Evolutionary conservation across 192 early-diverging fungal species (phyloP), one percentile per base, ranked within the genome.

Genomic region (Dispira parvispora): DNA sequence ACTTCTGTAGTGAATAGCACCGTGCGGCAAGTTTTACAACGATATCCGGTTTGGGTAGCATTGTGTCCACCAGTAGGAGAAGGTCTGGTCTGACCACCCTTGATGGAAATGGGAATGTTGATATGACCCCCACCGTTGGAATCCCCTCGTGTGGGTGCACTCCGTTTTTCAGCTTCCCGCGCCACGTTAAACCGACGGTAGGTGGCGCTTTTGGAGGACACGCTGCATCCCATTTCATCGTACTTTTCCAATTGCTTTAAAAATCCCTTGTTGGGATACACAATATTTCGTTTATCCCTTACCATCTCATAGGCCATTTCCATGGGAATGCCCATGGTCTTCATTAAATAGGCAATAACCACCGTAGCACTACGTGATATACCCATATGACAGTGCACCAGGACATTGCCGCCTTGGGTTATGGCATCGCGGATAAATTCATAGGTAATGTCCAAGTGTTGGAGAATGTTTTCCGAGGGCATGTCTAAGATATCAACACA

Each of bases 121-220:
- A 43, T 20, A 20, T 42, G 20, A 32, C 55, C 57, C 46, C 38
- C 21, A 44, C 54, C 43, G 42, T 45, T 11, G 70, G 28, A 52
- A 50, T 68, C 50, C 64, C 53, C 65, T 63, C 1, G 71, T 64
- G 6, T 74, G 49, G 23, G 1, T 18, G 49, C 16, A 55, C 25
- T 3, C 12, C 53, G 16, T 10, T 80, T 73, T 52, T 81, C 80
- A 12, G 84, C 82, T 65, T 78, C 83, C 38, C 68, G 73, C 18
- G 77, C 74, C 21, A 85, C 69, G 49, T 87, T 65, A 65, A 82
- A 87, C 8, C 82, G 79, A 49, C 85, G 76, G 52, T 89, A 87
- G 26, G 74, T 73, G 26, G 77, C 67, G 63, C 78, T 73, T 6
- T 67, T 53, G 21, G 68, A 46, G 52, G 79, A 73, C 20, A 89